These are phyloP conservation scores for Elsinoe fawcettii DNA, from an alignment of 2,329 filamentous ascomycete genomes.

Conservation along the genomic window DNA sequence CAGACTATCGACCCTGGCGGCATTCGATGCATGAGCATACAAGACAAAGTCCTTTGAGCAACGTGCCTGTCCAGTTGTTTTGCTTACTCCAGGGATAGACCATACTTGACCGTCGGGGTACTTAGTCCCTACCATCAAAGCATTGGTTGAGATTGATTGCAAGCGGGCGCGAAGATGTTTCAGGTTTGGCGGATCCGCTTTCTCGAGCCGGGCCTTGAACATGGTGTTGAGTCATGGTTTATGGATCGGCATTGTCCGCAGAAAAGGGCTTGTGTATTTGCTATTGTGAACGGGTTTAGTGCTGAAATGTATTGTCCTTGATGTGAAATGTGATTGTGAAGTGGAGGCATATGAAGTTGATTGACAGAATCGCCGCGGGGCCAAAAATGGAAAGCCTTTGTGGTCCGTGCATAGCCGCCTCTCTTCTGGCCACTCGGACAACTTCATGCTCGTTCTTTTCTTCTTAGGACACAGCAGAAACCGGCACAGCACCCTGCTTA, in stretches of 20 bases:
- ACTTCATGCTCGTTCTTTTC: neutral
- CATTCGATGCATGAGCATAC: neutral
- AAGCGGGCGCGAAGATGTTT: slow-evolving; percentile 16
- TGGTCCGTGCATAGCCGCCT: slow-evolving; percentile 1
- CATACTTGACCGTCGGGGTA: slow-evolving; percentile 10
- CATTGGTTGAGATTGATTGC: slow-evolving; percentile 15
- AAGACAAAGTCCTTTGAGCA: neutral
- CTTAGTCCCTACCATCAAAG: neutral
- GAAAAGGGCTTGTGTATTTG: neutral
- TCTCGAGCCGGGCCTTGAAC: slow-evolving; percentile 3
- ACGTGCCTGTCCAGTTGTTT: slow-evolving; percentile 4
- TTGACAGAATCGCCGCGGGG: neutral
- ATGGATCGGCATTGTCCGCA: neutral
- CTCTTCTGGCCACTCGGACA: neutral
- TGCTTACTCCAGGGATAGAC: neutral
- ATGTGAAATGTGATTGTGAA: too few relatives aligned
- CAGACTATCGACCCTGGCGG: neutral
- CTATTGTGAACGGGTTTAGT: neutral
- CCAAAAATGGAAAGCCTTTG: slow-evolving; percentile 10
- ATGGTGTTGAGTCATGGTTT: neutral
- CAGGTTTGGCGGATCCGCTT: neutral
- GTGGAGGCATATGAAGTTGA: neutral
- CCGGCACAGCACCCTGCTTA: neutral
- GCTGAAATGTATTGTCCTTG: too few relatives aligned
- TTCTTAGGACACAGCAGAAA: neutral